Percentiles rank a stretch among this genome's conserved stretches.
Evolutionary conservation across 805 yeast species (phyloP).

Genomic region (Candida caryicola): DNA sequence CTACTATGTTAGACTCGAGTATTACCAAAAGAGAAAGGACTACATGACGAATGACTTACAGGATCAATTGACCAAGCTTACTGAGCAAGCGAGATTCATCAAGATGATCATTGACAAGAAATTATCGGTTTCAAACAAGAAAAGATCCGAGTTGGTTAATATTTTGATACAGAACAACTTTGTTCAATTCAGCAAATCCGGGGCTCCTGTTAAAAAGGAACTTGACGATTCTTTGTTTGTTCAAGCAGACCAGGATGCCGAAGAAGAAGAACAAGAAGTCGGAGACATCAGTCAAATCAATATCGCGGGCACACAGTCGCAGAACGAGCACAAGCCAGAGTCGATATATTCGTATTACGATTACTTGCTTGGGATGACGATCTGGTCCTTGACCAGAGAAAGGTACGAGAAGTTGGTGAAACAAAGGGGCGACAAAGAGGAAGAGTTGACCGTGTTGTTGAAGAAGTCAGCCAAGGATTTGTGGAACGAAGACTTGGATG

Average conservation of each 20-base stretch:
- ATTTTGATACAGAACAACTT: conserved; percentile 65
- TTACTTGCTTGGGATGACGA: conserved; percentile 85
- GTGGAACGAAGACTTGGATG: conserved; percentile 83
- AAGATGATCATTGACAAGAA: conserved; percentile 81
- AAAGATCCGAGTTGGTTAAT: conserved; percentile 58
- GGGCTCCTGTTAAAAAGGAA: conserved; percentile 54
- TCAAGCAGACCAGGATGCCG: conserved; percentile 28
- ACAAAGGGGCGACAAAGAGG: conserved; percentile 71
- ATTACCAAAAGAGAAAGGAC: conserved; percentile 89
- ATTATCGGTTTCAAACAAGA: conserved; percentile 70
- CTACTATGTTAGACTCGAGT: conserved; percentile 82
- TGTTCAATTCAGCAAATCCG: conserved; percentile 71
- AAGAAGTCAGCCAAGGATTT: conserved; percentile 77
- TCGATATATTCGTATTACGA: conserved; percentile 70
- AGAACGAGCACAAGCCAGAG: conserved; percentile 46
- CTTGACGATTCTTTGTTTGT: conserved; percentile 20
- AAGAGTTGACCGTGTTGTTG: conserved; percentile 64
- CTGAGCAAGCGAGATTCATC: conserved; percentile 86
- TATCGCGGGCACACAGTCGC: conserved; percentile 23
- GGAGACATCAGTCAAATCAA: conserved; percentile 30
- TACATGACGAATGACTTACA: conserved; percentile 64
- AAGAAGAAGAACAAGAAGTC: conserved; percentile 43
- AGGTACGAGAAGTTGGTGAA: conserved; percentile 75
- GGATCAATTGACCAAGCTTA: conserved; percentile 69
- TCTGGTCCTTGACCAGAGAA: conserved; percentile 91